These are phyloP conservation scores for Candida orba DNA, from an alignment of 805 yeast genomes.

Conservation along the genomic window DNA sequence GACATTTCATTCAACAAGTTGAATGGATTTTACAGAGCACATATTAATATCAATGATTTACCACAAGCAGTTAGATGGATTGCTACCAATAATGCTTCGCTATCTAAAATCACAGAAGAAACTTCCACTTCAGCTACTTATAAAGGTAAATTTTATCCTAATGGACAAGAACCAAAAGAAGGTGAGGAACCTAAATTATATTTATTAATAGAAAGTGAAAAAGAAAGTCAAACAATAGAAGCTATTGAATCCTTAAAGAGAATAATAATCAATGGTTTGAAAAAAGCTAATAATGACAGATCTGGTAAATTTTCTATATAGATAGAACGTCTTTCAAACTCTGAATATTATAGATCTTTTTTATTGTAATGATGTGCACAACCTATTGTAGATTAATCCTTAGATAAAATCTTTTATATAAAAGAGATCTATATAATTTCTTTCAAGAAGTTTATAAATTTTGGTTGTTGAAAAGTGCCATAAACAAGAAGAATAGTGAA, in stretches of 20 bases:
- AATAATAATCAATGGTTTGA: constrained; percentile 49
- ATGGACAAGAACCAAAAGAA: constrained; percentile 45
- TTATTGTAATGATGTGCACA: no score
- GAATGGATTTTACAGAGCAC: constrained; percentile 53
- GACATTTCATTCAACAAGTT: constrained; percentile 44
- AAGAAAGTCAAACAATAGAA: constrained; percentile 46
- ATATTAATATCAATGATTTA: constrained; percentile 72
- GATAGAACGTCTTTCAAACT: no score
- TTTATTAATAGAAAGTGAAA: constrained; percentile 68
- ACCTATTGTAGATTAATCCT: no score
- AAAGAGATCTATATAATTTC: no score
- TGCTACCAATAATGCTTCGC: constrained; percentile 60
- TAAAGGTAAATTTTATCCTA: constrained; percentile 70
- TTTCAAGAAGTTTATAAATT: no score
- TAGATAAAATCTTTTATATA: no score
- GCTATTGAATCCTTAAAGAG: constrained; percentile 54
- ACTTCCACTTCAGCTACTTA: constrained; percentile 74
- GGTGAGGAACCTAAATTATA: constrained; percentile 70
- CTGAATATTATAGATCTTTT: no score
- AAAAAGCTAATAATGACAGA: constrained; percentile 35
- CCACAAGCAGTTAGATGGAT: constrained; percentile 79
- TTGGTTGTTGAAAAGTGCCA: no score
- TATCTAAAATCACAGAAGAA: constrained; percentile 57
- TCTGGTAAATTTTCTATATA: constrained; percentile 45
- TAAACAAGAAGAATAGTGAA: no score